phyloP scores from a whole-genome alignment of 1,139 yeast species.

The Yamadazyma conglobata region DNA sequence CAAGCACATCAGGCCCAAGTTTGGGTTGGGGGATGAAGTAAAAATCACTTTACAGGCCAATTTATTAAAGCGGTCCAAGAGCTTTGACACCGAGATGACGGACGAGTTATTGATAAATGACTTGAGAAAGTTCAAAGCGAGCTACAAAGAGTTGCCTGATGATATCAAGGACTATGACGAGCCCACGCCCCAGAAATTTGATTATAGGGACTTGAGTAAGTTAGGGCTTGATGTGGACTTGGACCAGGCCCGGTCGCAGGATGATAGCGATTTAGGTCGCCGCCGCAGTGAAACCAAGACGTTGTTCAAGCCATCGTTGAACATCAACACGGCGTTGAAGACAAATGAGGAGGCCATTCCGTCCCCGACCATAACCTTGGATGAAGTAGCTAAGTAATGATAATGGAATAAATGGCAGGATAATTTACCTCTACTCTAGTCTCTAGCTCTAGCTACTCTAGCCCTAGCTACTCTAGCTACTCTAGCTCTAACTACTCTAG shows the following conservation, averaged over 20 bases:
- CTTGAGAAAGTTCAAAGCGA: conserved; percentile 25
- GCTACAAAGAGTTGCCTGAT: conserved; percentile 10
- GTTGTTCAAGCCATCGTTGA: conserved; percentile 32
- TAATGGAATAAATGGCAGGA: too few species aligned
- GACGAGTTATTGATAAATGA: conserved; percentile 23
- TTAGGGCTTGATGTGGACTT: conserved; percentile 11
- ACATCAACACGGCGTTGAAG: conserved; percentile 18
- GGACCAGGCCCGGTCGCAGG: conserved; percentile 1
- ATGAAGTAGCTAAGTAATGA: too few species aligned
- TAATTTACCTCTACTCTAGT: too few species aligned
- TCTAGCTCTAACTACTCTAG: too few species aligned
- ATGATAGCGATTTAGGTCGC: conserved; percentile 5
- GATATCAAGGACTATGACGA: conserved; percentile 27
- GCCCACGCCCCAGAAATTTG: conserved; percentile 37
- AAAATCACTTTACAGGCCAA: conserved; percentile 43
- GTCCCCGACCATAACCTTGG: conserved; percentile 42
- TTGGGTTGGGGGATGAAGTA: conserved; percentile 11
- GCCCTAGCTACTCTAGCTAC: too few species aligned
- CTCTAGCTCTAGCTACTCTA: too few species aligned
- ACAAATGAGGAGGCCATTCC: conserved; percentile 5
- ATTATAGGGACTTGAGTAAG: conserved; percentile 27
- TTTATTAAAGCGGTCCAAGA: conserved; percentile 36
- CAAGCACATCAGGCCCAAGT: conserved; percentile 5
- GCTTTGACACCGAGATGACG: conserved; percentile 28
- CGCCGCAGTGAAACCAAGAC: conserved; percentile 30